Evolutionary conservation across 2,329 filamentous ascomycete species (phyloP), one percentile per base, ranked within the genome.

Genomic region (Paracoccidioides lutzii): DNA sequence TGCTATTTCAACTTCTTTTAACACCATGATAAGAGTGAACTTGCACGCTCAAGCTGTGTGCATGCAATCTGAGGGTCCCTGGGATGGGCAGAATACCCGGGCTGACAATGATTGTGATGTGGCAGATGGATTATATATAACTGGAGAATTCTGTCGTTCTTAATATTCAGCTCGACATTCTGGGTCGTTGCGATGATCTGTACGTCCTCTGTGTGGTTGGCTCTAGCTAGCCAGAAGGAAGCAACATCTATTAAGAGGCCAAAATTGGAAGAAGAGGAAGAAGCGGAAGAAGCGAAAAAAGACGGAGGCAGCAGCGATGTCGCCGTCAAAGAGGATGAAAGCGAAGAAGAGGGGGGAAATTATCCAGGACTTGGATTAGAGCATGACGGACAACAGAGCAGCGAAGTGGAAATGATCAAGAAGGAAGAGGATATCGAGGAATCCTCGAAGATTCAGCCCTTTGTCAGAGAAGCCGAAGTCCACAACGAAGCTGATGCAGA

Each of bases 51-150:
- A 30, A 30, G 43, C 22, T 32, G 5, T 45, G 5, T 4, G 28
- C 28, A 32, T 45, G 28, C 14, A 5, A 12, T 12, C 43, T 45
- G 22, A 22, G 22, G 22, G 22, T 22, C 22, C 22, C 22, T 22
- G 22, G 22, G 22, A 22, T 22, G 22, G 22, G 2, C 22, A n/a
- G 30, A 35, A 32, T 48, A 14, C n/a, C 22, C 30, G 37, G 10
- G 35, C 22, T 22, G 28, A 22, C 56, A 41, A 40, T 14, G 10
- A 30, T 14, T 48, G 35, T 12, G 22, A 38, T 54, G 15, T 53
- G 57, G 22, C 37, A 77, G 86, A 51, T 93, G 87, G 82, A 64
- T 90, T 55, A 95, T 98, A 87, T 93, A 93, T 64, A 83, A 88
- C 59, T 85, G 91, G 72, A 82, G 86, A 10, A 65, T 93, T 40